These are phyloP conservation scores for Solanum pimpinellifolium DNA, from an alignment of 257 asterid genomes.

Conservation along the genomic window DNA sequence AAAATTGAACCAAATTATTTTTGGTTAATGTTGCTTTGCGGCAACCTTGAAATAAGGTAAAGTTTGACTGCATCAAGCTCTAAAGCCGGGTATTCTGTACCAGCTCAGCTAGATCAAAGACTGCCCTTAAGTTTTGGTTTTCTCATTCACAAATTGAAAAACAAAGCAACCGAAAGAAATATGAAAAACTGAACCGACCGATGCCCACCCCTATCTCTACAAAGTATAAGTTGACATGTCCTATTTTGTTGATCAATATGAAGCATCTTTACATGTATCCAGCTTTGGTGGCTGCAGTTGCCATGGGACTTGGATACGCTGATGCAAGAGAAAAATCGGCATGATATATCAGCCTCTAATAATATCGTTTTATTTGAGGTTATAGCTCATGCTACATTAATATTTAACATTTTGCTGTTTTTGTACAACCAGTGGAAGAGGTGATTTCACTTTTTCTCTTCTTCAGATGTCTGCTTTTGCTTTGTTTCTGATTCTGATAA, in stretches of 20 bases:
- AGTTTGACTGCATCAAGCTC: too few relatives aligned
- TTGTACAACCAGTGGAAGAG: not conserved
- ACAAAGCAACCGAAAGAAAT: too few relatives aligned
- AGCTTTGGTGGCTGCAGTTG: constrained; percentile 40
- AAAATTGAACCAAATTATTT: not conserved
- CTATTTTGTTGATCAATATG: not conserved
- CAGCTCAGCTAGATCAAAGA: too few relatives aligned
- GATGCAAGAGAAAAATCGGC: constrained; percentile 47
- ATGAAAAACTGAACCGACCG: not conserved
- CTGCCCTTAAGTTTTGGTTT: not conserved
- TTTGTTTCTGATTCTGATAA: constrained; percentile 30
- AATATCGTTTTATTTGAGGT: constrained; percentile 46
- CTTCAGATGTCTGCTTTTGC: constrained; percentile 25
- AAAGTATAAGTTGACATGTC: not conserved
- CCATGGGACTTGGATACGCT: constrained; percentile 19
- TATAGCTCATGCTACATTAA: constrained; percentile 59
- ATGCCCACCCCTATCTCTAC: not conserved
- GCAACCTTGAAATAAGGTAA: too few relatives aligned
- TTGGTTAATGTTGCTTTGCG: not conserved
- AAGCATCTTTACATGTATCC: constrained; percentile 24
- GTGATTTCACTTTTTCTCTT: constrained; percentile 21
- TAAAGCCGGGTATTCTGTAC: too few relatives aligned
- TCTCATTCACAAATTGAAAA: not conserved
- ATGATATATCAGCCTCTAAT: constrained; percentile 47
- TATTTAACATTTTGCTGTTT: not conserved